phyloP scores from a whole-genome alignment of 164 flowering plant species.

The Magnolia sinica region DNA sequence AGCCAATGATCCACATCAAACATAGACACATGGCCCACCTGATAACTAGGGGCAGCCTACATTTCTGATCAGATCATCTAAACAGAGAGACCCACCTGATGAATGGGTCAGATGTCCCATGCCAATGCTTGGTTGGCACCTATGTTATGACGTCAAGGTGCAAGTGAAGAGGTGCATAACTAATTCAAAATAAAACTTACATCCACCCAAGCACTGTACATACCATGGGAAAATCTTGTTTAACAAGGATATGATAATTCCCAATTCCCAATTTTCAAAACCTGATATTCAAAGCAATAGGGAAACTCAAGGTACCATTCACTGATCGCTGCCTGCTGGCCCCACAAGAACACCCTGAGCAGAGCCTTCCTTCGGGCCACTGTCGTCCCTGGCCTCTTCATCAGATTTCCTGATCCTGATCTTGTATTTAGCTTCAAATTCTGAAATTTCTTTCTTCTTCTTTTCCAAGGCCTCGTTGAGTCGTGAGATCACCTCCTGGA shows the following conservation, averaged over 20 bases:
- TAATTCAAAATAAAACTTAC: no score
- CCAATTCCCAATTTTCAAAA: not conserved
- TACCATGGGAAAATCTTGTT: not conserved
- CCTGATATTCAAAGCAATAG: not conserved
- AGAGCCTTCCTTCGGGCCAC: constrained; percentile 59
- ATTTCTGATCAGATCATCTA: no score
- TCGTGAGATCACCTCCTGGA: constrained; percentile 80
- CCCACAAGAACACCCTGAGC: constrained; percentile 95
- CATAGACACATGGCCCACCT: no score
- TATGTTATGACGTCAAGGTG: no score
- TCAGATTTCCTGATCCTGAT: constrained; percentile 66
- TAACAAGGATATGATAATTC: not conserved
- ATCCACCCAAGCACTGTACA: no score
- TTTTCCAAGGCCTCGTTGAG: constrained; percentile 72
- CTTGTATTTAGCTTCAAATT: constrained; percentile 80
- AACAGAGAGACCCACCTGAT: no score
- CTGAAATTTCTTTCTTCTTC: constrained; percentile 76
- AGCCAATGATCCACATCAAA: no score
- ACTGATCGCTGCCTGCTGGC: constrained; percentile 53
- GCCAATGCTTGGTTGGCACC: no score
- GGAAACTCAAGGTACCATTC: constrained; percentile 8
- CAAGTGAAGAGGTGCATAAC: no score
- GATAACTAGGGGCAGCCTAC: no score
- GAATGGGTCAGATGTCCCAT: no score
- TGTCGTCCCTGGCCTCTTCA: constrained; percentile 53